Percentiles rank a stretch among this genome's conserved stretches.
These are phyloP conservation scores for Exophiala mesophila DNA, from an alignment of 2,329 filamentous ascomycete genomes.

Conservation along the genomic window DNA sequence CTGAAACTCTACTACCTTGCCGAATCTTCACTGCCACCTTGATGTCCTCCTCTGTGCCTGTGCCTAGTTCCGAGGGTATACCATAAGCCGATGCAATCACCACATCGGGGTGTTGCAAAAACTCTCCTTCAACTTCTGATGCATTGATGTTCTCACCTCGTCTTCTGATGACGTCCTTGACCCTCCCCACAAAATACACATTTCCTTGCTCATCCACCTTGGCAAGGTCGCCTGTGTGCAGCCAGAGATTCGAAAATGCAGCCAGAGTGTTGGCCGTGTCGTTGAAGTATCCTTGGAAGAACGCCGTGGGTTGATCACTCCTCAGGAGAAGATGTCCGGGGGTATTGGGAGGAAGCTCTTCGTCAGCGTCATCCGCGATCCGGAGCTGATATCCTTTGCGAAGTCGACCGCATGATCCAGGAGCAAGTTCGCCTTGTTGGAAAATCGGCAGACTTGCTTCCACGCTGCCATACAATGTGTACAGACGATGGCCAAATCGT, in stretches of 20 bases:
- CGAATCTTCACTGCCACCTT: slow-evolving; percentile 12
- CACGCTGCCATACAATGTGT: slow-evolving; percentile 13
- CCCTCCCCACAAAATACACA: slow-evolving; percentile 16
- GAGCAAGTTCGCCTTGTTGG: slow-evolving; percentile 2
- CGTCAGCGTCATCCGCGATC: slow-evolving; percentile 11
- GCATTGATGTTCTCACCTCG: slow-evolving; percentile 95
- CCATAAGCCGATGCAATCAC: slow-evolving; percentile 10
- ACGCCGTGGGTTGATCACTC: slow-evolving; percentile 14
- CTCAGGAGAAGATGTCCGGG: slow-evolving; percentile 12
- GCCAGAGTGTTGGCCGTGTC: slow-evolving; percentile 2
- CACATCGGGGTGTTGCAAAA: slow-evolving; percentile 10
- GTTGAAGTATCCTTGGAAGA: slow-evolving; percentile 17
- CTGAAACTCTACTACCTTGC: neutral
- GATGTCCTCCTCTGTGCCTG: slow-evolving; percentile 16
- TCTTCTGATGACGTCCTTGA: slow-evolving; percentile 86
- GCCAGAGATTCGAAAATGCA: slow-evolving; percentile 58
- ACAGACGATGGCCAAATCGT: slow-evolving; percentile 12
- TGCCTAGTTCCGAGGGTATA: slow-evolving; percentile 12
- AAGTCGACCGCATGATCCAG: slow-evolving; percentile 9
- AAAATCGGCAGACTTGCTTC: slow-evolving; percentile 13
- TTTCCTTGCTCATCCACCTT: slow-evolving; percentile 49
- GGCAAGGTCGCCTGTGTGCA: slow-evolving; percentile 87
- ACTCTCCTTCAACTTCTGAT: slow-evolving; percentile 72
- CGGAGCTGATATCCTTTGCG: slow-evolving; percentile 12
- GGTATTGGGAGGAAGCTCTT: slow-evolving; percentile 10